These are phyloP conservation scores for Sphagnum fallax DNA, from an alignment of 228 moss, liverwort and hornwort species.

Conservation along the genomic window DNA sequence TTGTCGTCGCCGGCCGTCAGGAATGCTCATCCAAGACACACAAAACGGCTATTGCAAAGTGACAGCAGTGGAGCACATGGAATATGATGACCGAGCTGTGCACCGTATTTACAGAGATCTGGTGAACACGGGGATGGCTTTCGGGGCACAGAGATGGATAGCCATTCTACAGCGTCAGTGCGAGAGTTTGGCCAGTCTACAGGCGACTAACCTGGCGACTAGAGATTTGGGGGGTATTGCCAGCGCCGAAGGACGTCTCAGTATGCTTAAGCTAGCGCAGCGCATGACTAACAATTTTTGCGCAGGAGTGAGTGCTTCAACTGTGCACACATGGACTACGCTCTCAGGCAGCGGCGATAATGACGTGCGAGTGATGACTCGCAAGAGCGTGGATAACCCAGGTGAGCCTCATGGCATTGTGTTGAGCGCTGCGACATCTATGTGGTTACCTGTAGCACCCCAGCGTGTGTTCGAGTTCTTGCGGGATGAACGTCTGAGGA, in stretches of 20 bases:
- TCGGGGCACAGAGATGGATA: constrained; percentile 76
- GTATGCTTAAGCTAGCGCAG: constrained; percentile 78
- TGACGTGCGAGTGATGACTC: constrained; percentile 85
- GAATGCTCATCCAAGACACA: constrained; percentile 71
- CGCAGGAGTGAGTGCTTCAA: constrained; percentile 76
- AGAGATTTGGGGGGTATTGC: constrained; percentile 83
- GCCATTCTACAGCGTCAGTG: constrained; percentile 75
- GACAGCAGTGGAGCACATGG: constrained; percentile 74
- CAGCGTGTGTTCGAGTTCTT: constrained; percentile 56
- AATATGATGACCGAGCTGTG: constrained; percentile 66
- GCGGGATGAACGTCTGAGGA: constrained; percentile 38
- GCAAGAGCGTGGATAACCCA: constrained; percentile 90
- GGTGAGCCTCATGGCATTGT: constrained; percentile 91
- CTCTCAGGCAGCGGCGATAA: constrained; percentile 69
- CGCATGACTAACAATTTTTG: constrained; percentile 97
- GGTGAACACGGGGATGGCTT: constrained; percentile 75
- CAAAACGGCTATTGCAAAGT: constrained; percentile 80
- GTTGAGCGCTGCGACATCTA: constrained; percentile 74
- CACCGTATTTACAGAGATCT: constrained; percentile 64
- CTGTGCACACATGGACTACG: constrained; percentile 76
- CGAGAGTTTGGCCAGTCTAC: constrained; percentile 73
- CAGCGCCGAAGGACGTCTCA: constrained; percentile 45
- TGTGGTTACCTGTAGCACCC: constrained; percentile 67
- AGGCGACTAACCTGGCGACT: constrained; percentile 49
- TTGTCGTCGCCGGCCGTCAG: constrained; percentile 72